Conservation (phyloP, 305 asterid species). For the Solanum hybrid region DNA sequence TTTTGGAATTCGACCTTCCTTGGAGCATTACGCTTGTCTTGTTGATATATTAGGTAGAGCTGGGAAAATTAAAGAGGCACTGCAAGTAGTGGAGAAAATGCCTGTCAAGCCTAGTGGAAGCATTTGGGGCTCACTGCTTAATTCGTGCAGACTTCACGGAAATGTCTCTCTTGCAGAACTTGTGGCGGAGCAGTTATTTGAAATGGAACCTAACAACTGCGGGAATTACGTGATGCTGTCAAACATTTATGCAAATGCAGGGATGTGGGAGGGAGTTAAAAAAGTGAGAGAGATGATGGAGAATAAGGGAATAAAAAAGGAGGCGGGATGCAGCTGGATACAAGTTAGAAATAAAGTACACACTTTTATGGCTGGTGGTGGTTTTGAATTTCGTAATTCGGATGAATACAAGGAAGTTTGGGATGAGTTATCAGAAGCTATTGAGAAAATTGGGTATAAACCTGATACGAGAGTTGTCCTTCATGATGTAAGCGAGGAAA, state of each 20-base stretch:
- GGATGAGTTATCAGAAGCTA: slow-evolving; percentile 24
- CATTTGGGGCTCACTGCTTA: slow-evolving; percentile 50
- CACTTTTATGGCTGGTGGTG: slow-evolving; percentile 36
- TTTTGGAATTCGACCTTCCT: slow-evolving; percentile 23
- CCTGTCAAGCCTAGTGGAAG: slow-evolving; percentile 38
- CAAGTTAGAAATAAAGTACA: slow-evolving; percentile 25
- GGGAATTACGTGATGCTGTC: slow-evolving; percentile 37
- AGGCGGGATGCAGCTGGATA: slow-evolving; percentile 43
- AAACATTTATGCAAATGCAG: slow-evolving; percentile 42
- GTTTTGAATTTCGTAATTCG: slow-evolving; percentile 32
- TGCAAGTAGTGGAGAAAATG: slow-evolving; percentile 31
- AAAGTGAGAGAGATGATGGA: slow-evolving; percentile 34
- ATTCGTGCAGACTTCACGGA: slow-evolving; percentile 34
- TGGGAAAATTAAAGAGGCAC: slow-evolving; percentile 37
- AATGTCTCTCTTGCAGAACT: slow-evolving; percentile 35
- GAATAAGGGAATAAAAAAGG: slow-evolving; percentile 31
- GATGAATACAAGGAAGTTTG: slow-evolving; percentile 27
- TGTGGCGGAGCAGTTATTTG: slow-evolving; percentile 27
- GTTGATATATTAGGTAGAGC: slow-evolving; percentile 39
- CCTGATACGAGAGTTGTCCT: slow-evolving; percentile 34
- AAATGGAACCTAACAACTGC: slow-evolving; percentile 35
- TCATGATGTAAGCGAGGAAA: slow-evolving; percentile 35
- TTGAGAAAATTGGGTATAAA: slow-evolving; percentile 28
- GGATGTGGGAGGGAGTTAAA: slow-evolving; percentile 40
- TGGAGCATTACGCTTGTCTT: slow-evolving; percentile 45